Percentiles rank a stretch among this genome's conserved stretches.
These are phyloP conservation scores for Alternaria angustiovoidea DNA, from an alignment of 2,329 filamentous ascomycete genomes.

Conservation along the genomic window DNA sequence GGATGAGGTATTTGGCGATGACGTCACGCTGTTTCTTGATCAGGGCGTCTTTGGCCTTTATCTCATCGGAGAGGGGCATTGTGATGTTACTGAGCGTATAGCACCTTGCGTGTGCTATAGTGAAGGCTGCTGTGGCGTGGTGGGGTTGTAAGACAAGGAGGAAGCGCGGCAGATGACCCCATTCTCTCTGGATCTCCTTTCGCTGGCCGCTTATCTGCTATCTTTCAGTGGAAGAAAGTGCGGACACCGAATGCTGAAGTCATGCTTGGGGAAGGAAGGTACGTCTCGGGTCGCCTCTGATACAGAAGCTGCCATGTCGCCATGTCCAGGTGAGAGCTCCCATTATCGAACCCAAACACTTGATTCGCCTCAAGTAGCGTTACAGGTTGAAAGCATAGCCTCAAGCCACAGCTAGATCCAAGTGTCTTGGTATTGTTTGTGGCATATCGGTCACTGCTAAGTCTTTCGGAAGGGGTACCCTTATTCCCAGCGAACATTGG, in stretches of 20 bases:
- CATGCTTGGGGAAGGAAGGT: neutral
- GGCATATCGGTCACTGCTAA: neutral
- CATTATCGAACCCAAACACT: neutral
- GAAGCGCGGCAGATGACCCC: neutral
- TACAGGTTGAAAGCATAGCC: neutral
- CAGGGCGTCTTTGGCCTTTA: constrained; percentile 1
- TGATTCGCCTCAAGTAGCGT: neutral
- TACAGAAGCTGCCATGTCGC: neutral
- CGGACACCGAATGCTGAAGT: neutral
- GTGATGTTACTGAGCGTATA: neutral
- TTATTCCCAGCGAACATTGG: neutral
- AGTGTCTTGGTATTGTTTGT: constrained; percentile 10
- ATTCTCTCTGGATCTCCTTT: neutral
- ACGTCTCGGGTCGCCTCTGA: neutral
- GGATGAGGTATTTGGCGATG: constrained; percentile 11
- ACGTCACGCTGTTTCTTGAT: constrained; percentile 9
- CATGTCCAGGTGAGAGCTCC: neutral
- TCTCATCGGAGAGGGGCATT: constrained; percentile 2
- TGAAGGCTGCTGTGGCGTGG: neutral
- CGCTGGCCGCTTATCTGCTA: neutral
- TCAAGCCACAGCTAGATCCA: neutral
- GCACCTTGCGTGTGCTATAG: neutral
- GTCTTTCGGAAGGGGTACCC: neutral
- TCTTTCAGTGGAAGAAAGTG: neutral
- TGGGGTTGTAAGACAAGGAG: neutral